Evolutionary conservation across 75 land plant species (phyloP).

Genomic region (Ceratopteris richardii): DNA sequence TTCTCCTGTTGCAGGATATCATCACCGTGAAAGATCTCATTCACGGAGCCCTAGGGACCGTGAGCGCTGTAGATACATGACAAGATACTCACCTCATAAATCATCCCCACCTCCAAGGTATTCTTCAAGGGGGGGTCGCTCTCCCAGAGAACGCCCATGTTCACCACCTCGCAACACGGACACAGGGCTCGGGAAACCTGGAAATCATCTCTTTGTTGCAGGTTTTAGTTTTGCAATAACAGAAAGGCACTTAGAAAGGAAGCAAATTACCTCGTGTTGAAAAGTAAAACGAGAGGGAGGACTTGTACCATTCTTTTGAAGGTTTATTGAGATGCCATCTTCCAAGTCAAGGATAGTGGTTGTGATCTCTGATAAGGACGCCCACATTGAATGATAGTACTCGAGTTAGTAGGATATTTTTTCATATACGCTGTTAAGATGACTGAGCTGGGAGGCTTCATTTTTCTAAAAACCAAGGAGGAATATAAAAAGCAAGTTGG

Average conservation of each 20-base stretch:
- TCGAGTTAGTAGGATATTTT: too few relatives aligned
- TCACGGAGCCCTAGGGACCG: constrained; percentile 25
- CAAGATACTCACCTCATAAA: constrained; percentile 39
- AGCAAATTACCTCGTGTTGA: too few relatives aligned
- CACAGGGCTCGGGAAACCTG: constrained; percentile 53
- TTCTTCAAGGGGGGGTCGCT: constrained; percentile 16
- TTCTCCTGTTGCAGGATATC: too few relatives aligned
- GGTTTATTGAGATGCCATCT: constrained; percentile 28
- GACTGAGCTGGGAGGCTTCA: too few relatives aligned
- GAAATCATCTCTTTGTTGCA: constrained; percentile 51
- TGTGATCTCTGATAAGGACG: too few relatives aligned
- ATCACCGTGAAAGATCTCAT: constrained; percentile 19
- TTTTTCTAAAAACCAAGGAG: too few relatives aligned
- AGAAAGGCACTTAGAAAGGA: constrained; percentile 48
- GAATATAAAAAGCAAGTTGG: too few relatives aligned
- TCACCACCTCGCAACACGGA: constrained; percentile 49
- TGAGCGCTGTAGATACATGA: constrained; percentile 7
- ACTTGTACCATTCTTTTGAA: constrained; percentile 19
- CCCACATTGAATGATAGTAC: too few relatives aligned
- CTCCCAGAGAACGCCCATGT: constrained; percentile 47
- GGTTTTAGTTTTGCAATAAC: constrained; percentile 54
- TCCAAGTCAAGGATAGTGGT: constrained; percentile 4
- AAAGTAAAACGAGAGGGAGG: constrained; percentile 34
- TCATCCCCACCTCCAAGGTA: constrained; percentile 26
- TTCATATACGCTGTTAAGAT: too few relatives aligned